A percentile compares a stretch with the other conserved stretches of the same genome.
Conservation (phyloP, 371 early-diverging fungal genomes). For the Chytridium lagenaria region DNA sequence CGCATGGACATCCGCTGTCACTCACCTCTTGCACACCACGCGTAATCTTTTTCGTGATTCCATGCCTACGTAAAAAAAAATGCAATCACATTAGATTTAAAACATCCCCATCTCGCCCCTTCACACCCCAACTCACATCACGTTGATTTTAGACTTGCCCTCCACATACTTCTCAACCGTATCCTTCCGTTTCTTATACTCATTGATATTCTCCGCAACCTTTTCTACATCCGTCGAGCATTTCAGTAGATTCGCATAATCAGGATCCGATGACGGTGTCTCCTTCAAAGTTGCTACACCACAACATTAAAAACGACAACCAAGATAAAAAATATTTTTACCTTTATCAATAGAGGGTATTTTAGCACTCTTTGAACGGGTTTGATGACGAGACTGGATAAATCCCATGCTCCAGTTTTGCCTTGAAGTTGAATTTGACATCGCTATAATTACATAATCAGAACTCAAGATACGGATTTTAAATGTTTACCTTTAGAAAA, state of each 20-base stretch:
- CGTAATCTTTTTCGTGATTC: conserved; percentile 75
- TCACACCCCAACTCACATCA: no score
- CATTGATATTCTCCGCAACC: conserved; percentile 84
- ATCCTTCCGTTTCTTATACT: conserved; percentile 82
- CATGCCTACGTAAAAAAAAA: conserved; percentile 55
- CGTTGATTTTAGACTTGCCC: conserved; percentile 68
- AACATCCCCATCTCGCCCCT: no score
- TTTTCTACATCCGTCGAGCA: conserved; percentile 56
- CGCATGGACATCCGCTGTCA: neutral
- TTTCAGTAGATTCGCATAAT: conserved; percentile 57
- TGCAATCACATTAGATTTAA: no score
- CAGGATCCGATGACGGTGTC: conserved; percentile 66
- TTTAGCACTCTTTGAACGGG: conserved; percentile 89
- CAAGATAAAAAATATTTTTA: conserved; percentile 10
- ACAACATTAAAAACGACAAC: no score
- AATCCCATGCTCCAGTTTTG: conserved; percentile 79
- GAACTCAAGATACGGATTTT: no score
- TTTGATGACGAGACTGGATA: conserved; percentile 78
- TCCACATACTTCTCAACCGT: conserved; percentile 80
- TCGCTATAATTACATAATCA: conserved; percentile 31
- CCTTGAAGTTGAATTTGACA: conserved; percentile 52
- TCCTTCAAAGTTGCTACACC: conserved; percentile 71
- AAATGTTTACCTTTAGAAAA: conserved; percentile 64
- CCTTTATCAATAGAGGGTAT: conserved; percentile 73
- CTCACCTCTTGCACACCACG: conserved; percentile 62